Conservation (phyloP, 805 yeast species). For the Allodekkera sacchari region DNA sequence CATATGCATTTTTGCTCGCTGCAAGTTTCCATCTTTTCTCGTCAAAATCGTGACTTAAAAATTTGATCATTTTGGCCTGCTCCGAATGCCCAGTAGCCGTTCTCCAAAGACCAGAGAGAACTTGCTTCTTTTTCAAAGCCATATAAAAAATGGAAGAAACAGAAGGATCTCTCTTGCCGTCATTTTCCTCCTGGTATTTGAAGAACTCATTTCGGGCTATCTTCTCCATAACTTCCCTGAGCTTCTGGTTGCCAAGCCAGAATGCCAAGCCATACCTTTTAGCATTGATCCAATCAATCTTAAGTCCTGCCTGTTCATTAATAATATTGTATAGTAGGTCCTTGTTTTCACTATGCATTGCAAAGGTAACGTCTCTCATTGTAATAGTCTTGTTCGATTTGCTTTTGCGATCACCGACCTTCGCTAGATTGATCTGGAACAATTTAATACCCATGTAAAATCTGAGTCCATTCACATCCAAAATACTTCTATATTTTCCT, state of each 20-base stretch:
- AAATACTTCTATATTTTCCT: constrained; percentile 30
- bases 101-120: constrained; percentile 77
- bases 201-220: constrained; percentile 67
- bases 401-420: constrained; percentile 11
- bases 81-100: constrained; percentile 70
- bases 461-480: constrained; percentile 62
- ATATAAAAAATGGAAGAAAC: constrained; percentile 66
- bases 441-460: constrained; percentile 66
- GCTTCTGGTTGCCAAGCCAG: constrained; percentile 51
- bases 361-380: constrained; percentile 84
- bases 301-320: constrained; percentile 29
- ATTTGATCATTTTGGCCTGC: constrained; percentile 71
- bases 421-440: constrained; percentile 37
- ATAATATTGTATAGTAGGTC: constrained; percentile 51
- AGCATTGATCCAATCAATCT: constrained; percentile 52
- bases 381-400: constrained; percentile 32
- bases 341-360: constrained; percentile 72
- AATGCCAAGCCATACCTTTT: constrained; percentile 55
- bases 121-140: constrained; percentile 69
- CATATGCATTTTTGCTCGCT: constrained; percentile 89
- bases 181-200: constrained; percentile 27
- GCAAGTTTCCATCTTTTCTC: constrained; percentile 78
- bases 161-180: constrained; percentile 59
- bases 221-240: constrained; percentile 50
- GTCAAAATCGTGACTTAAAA: constrained; percentile 67